These are phyloP conservation scores for Xylaria palmicola DNA, from an alignment of 495 filamentous ascomycete genomes.

Conservation along the genomic window DNA sequence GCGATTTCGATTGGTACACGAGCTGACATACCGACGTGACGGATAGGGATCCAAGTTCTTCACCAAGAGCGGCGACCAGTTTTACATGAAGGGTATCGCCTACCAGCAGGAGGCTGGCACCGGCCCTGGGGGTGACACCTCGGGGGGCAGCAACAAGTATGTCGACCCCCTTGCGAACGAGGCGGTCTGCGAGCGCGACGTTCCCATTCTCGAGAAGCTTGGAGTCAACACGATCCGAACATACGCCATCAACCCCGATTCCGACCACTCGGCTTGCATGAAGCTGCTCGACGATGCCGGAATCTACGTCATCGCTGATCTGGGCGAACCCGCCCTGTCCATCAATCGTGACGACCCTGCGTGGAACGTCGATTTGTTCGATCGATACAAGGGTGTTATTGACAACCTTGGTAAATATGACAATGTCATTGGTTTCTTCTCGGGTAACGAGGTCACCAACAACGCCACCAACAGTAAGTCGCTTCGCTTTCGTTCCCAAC, in stretches of 20 bases:
- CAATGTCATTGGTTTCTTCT: conserved; percentile 94
- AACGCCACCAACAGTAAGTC: conserved; percentile 63
- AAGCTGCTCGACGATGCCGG: conserved; percentile 74
- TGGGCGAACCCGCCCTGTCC: conserved; percentile 74
- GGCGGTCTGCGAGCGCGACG: conserved; percentile 70
- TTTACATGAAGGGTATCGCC: conserved; percentile 84
- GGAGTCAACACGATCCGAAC: conserved; percentile 89
- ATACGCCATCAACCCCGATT: conserved; percentile 81
- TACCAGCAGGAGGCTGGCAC: conserved; percentile 67
- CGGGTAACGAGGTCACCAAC: conserved; percentile 96
- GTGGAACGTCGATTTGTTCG: conserved; percentile 75
- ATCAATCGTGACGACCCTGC: conserved; percentile 76
- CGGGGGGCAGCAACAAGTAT: conserved; percentile 42
- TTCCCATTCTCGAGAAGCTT: conserved; percentile 74
- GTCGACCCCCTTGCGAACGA: conserved; percentile 71
- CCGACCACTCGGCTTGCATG: conserved; percentile 86
- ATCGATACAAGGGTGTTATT: conserved; percentile 78
- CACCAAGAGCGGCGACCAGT: conserved; percentile 69
- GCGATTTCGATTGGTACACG: not conserved
- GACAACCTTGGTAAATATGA: conserved; percentile 75
- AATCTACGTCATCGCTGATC: conserved; percentile 91
- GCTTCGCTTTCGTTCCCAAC: not conserved
- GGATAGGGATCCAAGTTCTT: conserved; percentile 60
- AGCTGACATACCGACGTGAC: not conserved
- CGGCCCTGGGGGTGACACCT: conserved; percentile 36